These are phyloP conservation scores for Mucor saturninus DNA, from an alignment of 371 early-diverging fungal species.

Conservation along the genomic window DNA sequence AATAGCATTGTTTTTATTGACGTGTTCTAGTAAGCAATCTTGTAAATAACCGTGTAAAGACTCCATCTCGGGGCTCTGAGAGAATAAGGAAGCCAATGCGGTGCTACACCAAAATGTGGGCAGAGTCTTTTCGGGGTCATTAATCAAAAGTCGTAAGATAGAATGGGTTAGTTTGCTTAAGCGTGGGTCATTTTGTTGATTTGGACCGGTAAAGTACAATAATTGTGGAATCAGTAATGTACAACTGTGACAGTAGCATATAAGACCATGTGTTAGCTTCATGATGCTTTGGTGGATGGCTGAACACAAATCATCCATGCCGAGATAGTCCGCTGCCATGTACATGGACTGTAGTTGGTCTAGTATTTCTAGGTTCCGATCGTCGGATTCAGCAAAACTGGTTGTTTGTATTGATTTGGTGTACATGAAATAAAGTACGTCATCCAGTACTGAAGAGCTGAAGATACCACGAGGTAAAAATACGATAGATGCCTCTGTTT, in stretches of 20 bases:
- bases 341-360: slow-evolving; percentile 30
- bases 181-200: slow-evolving; percentile 21
- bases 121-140: slow-evolving; percentile 34
- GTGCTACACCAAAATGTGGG: slow-evolving; percentile 35
- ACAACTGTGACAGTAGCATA: slow-evolving; percentile 37
- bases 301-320: slow-evolving; percentile 33
- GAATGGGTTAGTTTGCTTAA: slow-evolving; percentile 24
- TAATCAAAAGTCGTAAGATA: slow-evolving; percentile 25
- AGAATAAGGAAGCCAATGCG: slow-evolving; percentile 20
- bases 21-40: slow-evolving; percentile 19
- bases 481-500: slow-evolving; percentile 40
- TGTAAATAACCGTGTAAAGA: slow-evolving; percentile 25
- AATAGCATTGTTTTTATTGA: slow-evolving; percentile 38
- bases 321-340: slow-evolving; percentile 43
- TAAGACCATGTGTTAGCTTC: slow-evolving; percentile 27
- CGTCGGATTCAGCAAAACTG: slow-evolving; percentile 1
- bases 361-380: slow-evolving; percentile 18
- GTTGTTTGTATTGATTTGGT: slow-evolving; percentile 19
- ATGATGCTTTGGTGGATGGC: slow-evolving; percentile 20
- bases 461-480: slow-evolving; percentile 43
- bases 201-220: slow-evolving; percentile 26
- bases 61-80: slow-evolving; percentile 20
- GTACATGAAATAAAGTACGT: slow-evolving; percentile 42
- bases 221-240: slow-evolving; percentile 25
- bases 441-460: slow-evolving; percentile 30